Evolutionary conservation across 352 stramenopile species (phyloP).

Genomic region (Globisporangium acanthophoron): DNA sequence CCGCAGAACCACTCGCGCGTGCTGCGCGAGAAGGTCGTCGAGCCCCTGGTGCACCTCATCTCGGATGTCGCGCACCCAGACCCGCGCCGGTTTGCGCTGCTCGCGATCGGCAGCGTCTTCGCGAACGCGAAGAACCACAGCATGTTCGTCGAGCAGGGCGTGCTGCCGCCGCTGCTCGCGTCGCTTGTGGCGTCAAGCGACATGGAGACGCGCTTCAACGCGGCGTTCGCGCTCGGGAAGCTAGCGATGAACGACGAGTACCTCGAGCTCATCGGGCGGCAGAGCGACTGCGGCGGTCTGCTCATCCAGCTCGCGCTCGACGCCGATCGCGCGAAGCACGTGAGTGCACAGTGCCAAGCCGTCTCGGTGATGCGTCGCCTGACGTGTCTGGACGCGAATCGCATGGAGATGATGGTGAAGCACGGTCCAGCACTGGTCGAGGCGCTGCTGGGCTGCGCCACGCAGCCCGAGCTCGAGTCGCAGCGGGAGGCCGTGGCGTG

Average conservation of each 20-base stretch:
- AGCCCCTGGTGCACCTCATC: constrained; percentile 52
- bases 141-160: constrained; percentile 60
- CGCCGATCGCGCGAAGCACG: constrained; percentile 29
- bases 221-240: constrained; percentile 91
- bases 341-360: constrained; percentile 84
- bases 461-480: constrained; percentile 69
- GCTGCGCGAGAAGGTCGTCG: constrained; percentile 50
- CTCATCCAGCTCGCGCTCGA: constrained; percentile 59
- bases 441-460: constrained; percentile 38
- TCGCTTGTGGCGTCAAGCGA: constrained; percentile 57
- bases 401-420: constrained; percentile 68
- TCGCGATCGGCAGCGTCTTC: constrained; percentile 85
- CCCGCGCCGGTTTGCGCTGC: constrained; percentile 69
- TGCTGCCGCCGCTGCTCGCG: constrained; percentile 65
- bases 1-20: constrained; percentile 72
- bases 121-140: constrained; percentile 56
- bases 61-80: constrained; percentile 34
- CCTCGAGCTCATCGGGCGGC: constrained; percentile 52
- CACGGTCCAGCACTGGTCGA: constrained; percentile 52
- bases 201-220: constrained; percentile 92
- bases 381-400: constrained; percentile 73
- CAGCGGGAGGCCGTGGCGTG: constrained; percentile 87
- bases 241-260: constrained; percentile 80
- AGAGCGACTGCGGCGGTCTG: constrained; percentile 40
- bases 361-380: constrained; percentile 89